These are phyloP conservation scores for Echinosophora koreensis DNA, from an alignment of 306 rosid species.

Conservation along the genomic window DNA sequence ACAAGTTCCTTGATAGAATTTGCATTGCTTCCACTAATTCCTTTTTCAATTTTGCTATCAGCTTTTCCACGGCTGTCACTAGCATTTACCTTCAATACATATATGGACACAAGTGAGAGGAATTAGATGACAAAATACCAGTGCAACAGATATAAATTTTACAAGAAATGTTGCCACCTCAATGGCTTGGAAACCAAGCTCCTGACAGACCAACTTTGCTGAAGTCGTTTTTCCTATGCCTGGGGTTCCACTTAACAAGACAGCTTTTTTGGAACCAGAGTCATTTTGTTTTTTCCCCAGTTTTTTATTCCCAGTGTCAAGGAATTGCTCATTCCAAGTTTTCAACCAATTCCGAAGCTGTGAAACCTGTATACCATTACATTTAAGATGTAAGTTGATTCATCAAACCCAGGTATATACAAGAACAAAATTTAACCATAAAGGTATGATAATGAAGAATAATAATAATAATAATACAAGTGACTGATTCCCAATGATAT, in stretches of 20 bases:
- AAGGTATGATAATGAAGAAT: conserved; percentile 41
- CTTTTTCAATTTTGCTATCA: conserved; percentile 87
- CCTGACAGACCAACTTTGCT: conserved; percentile 90
- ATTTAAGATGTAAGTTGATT: conserved; percentile 42
- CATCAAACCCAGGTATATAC: conserved; percentile 35
- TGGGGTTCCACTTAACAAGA: conserved; percentile 91
- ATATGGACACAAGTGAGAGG: conserved; percentile 28
- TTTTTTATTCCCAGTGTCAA: conserved; percentile 66
- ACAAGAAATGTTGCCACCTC: conserved; percentile 68
- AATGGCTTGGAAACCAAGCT: conserved; percentile 86
- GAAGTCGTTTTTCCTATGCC: conserved; percentile 99
- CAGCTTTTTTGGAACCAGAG: conserved; percentile 75
- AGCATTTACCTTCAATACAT: conserved; percentile 84
- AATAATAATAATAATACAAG: conserved; percentile 73
- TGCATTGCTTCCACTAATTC: conserved; percentile 91
- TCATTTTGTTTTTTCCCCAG: conserved; percentile 77
- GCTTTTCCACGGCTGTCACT: conserved; percentile 98
- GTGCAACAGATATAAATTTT: conserved; percentile 3
- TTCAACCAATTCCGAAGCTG: conserved; percentile 94
- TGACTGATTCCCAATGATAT: conserved; percentile 89
- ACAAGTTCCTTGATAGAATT: conserved; percentile 89
- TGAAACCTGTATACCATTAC: conserved; percentile 67
- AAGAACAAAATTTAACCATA: conserved; percentile 15
- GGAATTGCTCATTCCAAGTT: conserved; percentile 87
- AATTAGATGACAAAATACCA: conserved; percentile 34